Evolutionary conservation across 495 filamentous ascomycete genomes (phyloP).

Genomic region (Tuber calosporum): DNA sequence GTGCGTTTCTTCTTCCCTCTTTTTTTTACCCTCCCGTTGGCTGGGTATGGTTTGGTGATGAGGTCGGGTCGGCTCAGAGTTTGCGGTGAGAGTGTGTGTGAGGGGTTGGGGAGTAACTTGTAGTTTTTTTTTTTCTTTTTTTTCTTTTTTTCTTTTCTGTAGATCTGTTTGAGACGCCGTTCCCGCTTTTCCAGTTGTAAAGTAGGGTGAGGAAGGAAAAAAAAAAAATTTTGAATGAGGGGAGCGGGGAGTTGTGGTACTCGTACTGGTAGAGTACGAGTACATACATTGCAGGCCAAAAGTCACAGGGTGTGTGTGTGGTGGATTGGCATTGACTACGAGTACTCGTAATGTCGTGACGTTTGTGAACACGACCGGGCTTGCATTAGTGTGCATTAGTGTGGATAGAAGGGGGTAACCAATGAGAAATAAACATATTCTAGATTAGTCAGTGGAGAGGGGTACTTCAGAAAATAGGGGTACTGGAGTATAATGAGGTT

Average conservation of each 20-base stretch:
- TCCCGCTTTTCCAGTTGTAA: background rate
- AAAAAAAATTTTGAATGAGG: background rate
- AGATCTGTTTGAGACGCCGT: constrained; percentile 1
- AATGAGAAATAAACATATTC: no score
- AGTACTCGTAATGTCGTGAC: no score
- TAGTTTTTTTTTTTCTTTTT: background rate
- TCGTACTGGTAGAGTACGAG: no score
- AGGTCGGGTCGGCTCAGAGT: background rate
- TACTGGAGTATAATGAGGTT: no score
- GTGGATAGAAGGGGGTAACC: no score
- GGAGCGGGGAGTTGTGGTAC: background rate
- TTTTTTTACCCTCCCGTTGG: no score
- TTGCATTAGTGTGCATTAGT: no score
- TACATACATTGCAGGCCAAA: background rate
- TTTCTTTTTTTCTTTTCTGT: background rate
- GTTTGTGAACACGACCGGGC: no score
- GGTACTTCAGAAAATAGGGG: no score
- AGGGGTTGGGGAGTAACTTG: background rate
- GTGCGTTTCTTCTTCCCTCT: background rate
- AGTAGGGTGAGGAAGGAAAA: background rate
- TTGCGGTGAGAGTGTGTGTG: background rate
- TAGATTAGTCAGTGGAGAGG: no score
- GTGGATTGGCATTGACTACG: background rate
- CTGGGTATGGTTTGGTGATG: background rate
- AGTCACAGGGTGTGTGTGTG: background rate